phyloP scores from a whole-genome alignment of 169 alveolate genomes.

The Plasmodium inui region DNA sequence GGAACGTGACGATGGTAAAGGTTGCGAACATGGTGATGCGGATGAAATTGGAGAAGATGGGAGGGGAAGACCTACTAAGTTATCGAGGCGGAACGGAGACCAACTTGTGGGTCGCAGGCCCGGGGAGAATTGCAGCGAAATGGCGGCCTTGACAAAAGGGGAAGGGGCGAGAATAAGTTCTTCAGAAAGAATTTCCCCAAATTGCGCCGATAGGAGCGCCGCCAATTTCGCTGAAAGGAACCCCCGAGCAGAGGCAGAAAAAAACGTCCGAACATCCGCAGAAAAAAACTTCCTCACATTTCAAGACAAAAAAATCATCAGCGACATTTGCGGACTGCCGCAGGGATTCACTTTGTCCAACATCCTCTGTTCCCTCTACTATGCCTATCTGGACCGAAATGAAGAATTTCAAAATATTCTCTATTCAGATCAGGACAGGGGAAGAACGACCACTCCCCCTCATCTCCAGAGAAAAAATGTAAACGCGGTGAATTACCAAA shows the following conservation, averaged over 20 bases:
- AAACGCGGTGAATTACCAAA: neutral
- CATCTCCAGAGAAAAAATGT: neutral
- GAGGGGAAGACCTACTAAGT: neutral
- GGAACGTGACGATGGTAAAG: neutral
- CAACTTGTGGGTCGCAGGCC: neutral
- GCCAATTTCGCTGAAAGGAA: neutral
- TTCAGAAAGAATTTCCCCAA: neutral
- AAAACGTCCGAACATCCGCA: neutral
- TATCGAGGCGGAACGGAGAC: neutral
- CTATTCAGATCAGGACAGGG: neutral
- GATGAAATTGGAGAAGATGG: neutral
- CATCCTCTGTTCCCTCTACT: constrained; percentile 64
- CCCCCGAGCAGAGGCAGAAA: neutral
- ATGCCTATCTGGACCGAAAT: constrained; percentile 69
- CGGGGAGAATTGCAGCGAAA: neutral
- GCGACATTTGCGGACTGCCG: constrained; percentile 67
- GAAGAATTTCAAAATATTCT: constrained; percentile 73
- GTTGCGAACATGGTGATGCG: too few relatives aligned
- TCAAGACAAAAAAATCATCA: constrained; percentile 58
- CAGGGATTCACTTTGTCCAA: constrained; percentile 73
- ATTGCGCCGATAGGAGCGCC: neutral
- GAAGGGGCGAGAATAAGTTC: neutral
- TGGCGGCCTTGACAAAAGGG: neutral
- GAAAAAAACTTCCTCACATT: constrained; percentile 43
- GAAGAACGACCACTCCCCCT: neutral